Percentiles rank a stretch among this genome's conserved stretches.
Conservation (phyloP, 192 early-diverging fungal genomes). For the Lunasporangiospora selenospora region DNA sequence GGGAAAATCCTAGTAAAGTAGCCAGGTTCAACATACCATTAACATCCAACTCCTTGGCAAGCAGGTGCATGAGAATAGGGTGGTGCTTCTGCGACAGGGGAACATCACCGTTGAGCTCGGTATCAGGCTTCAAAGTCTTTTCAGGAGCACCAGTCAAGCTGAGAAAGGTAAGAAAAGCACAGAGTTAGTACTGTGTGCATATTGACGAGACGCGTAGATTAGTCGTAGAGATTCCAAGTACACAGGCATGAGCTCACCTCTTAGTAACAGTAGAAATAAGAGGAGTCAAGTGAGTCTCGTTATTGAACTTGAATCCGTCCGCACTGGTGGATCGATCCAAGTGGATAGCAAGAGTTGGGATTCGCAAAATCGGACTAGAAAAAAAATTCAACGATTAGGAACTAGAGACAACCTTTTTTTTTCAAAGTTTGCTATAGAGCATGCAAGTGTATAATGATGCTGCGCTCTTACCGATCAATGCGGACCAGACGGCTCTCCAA, state of each 20-base stretch:
- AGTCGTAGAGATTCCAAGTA: not conserved
- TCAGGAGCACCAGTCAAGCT: slow-evolving; percentile 46
- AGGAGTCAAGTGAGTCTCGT: slow-evolving; percentile 91
- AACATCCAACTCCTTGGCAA: slow-evolving; percentile 78
- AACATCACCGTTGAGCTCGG: slow-evolving; percentile 34
- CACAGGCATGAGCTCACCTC: slow-evolving; percentile 30
- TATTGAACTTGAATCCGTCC: slow-evolving; percentile 93
- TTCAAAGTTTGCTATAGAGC: no score
- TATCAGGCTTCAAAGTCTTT: slow-evolving; percentile 31
- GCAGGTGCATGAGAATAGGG: slow-evolving; percentile 75
- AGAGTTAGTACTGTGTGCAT: not conserved
- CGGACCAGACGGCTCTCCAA: slow-evolving; percentile 78
- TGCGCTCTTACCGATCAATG: slow-evolving; percentile 78
- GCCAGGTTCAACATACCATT: slow-evolving; percentile 47
- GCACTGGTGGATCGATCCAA: slow-evolving; percentile 80
- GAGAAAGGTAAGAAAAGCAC: not conserved
- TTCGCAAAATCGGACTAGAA: slow-evolving; percentile 84
- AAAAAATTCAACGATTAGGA: no score
- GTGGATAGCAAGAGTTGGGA: slow-evolving; percentile 98
- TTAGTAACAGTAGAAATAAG: slow-evolving; percentile 80
- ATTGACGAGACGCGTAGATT: no score
- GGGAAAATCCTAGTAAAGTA: no score
- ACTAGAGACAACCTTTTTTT: no score
- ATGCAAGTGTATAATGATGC: no score
- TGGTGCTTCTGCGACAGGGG: slow-evolving; percentile 71